Evolutionary conservation across 805 yeast genomes (phyloP).

Genomic region (Priceomyces carsonii): DNA sequence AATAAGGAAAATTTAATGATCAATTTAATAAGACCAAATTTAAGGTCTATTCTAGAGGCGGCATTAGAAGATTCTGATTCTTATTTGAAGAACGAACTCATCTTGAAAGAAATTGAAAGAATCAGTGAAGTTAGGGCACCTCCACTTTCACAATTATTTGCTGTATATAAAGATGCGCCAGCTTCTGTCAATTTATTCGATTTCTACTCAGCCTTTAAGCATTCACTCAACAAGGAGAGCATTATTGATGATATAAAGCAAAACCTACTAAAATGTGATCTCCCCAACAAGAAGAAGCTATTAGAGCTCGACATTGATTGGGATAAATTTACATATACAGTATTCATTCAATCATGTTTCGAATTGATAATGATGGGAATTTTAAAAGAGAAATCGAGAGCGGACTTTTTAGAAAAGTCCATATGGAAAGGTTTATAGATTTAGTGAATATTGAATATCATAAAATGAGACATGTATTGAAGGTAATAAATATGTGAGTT

Average conservation of each 20-base stretch:
- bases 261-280: conserved; percentile 1
- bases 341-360: conserved; percentile 74
- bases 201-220: conserved; percentile 61
- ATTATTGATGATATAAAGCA: conserved; percentile 18
- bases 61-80: conserved; percentile 31
- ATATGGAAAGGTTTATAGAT: conserved; percentile 64
- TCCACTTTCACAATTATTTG: conserved; percentile 56
- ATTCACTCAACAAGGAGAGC: conserved; percentile 35
- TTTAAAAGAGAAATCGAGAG: conserved; percentile 60
- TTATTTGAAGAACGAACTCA: conserved; percentile 18
- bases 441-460: no score
- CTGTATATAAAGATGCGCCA: conserved; percentile 78
- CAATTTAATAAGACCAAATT: conserved; percentile 36
- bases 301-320: conserved; percentile 43
- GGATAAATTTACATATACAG: conserved; percentile 63
- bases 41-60: conserved; percentile 29
- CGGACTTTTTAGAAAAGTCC: conserved; percentile 67
- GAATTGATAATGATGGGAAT: conserved; percentile 74
- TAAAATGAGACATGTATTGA: no score
- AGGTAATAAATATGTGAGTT: no score
- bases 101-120: conserved; percentile 5
- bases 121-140: conserved; percentile 33
- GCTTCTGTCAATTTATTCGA: conserved; percentile 66
- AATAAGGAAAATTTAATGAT: conserved; percentile 40
- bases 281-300: conserved; percentile 2